These are phyloP conservation scores for Pseudonectria buxi DNA, from an alignment of 2,329 filamentous ascomycete genomes.

Conservation along the genomic window DNA sequence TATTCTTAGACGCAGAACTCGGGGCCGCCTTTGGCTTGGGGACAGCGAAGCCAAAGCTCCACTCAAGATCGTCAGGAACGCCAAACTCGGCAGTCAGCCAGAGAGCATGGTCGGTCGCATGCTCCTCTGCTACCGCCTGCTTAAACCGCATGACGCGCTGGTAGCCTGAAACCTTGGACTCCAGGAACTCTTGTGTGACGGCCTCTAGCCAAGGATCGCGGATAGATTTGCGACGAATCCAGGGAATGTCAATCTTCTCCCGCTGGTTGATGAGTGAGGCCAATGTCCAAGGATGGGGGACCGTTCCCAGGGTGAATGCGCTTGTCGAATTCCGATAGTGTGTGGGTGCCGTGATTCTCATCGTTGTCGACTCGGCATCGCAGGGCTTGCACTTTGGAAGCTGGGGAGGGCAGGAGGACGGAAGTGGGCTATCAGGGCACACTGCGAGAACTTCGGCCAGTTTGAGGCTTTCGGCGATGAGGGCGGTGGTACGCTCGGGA, in stretches of 20 bases:
- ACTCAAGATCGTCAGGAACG: conserved; percentile 68
- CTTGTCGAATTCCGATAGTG: conserved; percentile 65
- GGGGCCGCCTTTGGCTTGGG: conserved; percentile 50
- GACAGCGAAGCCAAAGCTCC: conserved; percentile 81
- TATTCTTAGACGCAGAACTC: conserved; percentile 7
- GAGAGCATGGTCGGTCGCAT: conserved; percentile 57
- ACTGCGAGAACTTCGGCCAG: conserved; percentile 69
- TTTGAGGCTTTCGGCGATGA: conserved; percentile 62
- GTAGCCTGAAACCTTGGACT: conserved; percentile 51
- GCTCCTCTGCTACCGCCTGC: conserved; percentile 67
- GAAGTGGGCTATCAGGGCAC: conserved; percentile 68
- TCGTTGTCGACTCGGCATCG: conserved; percentile 48
- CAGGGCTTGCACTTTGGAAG: conserved; percentile 67
- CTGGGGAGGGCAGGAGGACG: conserved; percentile 79
- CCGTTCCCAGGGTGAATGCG: conserved; percentile 74
- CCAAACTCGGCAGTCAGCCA: conserved; percentile 71
- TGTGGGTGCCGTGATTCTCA: conserved; percentile 60
- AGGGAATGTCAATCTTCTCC: conserved; percentile 53
- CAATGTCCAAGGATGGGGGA: conserved; percentile 88
- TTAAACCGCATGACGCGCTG: conserved; percentile 71
- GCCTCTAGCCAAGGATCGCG: conserved; percentile 75
- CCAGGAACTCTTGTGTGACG: conserved; percentile 63
- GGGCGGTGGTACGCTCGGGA: conserved; percentile 64
- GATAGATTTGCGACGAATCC: conserved; percentile 59
- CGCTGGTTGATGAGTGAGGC: conserved; percentile 59